Evolutionary conservation across 2,329 filamentous ascomycete species (phyloP), one percentile per base, ranked within the genome.

Genomic region (Hymenoscyphus linearis): DNA sequence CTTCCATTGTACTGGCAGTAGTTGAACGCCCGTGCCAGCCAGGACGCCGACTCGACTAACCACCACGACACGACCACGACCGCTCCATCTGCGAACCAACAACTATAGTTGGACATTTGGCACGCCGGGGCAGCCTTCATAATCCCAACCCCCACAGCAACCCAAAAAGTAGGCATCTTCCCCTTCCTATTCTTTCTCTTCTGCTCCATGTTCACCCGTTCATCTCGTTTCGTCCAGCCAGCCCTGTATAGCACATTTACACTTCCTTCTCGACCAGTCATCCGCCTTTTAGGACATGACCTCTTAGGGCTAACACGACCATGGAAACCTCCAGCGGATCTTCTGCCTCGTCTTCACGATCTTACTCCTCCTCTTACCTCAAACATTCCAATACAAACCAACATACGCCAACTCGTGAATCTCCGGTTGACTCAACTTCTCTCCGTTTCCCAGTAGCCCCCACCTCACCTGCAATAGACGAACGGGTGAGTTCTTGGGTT

Each of bases 401-500:
- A 7, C 40, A 37, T 14, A 52, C 31, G 7, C 57, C 26, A 16
- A 58, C 55, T 35, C 63, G 52, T 27, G 16, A 60, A 52, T 44
- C 60, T 37, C 58, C 62, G 34, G 10, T 10, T 7, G 54, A 57
- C 53, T 68, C 68, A 44, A 65, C 27, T 55, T 22, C 56, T 9
- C 60, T 71, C 55, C 70, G 64, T 36, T 70, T 69, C 62, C 70
- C 68, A 55, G 18, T 50, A 50, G 44, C 44, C 22, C 44, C 44
- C 22, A 50, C 44, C 9, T 57, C 62, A 52, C 68, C 68, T n/a
- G 62, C 54, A 34, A 59, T 65, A 65, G 68, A 72, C 61, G 55
- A 66, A 50, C 65, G 70, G 66, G 60, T 71, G 52, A 69, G 40
- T 36, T 67, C 22, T 57, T 73, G 71, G 71, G 66, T 74, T 22